These are phyloP conservation scores for Closterium sp. DNA, from an alignment of 139 green algal species.

Conservation along the genomic window DNA sequence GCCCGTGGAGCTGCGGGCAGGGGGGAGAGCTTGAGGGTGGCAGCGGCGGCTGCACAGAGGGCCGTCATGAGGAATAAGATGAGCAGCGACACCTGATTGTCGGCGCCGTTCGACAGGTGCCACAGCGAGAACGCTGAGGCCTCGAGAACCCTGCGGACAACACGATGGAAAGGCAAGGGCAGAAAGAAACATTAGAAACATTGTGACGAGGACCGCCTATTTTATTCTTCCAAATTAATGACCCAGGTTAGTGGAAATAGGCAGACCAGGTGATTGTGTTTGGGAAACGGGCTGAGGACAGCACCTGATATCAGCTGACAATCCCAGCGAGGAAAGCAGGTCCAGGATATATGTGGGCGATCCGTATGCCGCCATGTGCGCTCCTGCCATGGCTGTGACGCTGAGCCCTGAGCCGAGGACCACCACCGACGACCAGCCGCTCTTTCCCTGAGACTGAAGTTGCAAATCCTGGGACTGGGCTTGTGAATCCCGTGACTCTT, in stretches of 20 bases:
- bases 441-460: not conserved
- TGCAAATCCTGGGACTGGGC: not conserved
- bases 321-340: not conserved
- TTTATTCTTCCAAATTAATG: too few relatives aligned
- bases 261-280: not conserved
- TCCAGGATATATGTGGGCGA: not conserved
- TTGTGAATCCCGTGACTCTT: not conserved
- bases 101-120: not conserved
- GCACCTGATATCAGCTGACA: not conserved
- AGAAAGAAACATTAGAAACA: not conserved
- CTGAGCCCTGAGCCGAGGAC: not conserved
- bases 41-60: not conserved
- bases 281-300: not conserved
- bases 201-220: not conserved
- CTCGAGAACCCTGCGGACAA: not conserved
- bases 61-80: not conserved
- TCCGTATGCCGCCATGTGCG: not conserved
- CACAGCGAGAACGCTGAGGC: not conserved
- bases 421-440: not conserved
- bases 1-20: not conserved
- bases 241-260: not conserved
- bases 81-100: not conserved
- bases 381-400: not conserved
- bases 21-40: not conserved
- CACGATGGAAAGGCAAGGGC: not conserved